A percentile compares a stretch with the other conserved stretches of the same genome.
These are phyloP conservation scores for Pseudoscleropodium purum DNA, from an alignment of 225 moss, liverwort and hornwort species.

Conservation along the genomic window DNA sequence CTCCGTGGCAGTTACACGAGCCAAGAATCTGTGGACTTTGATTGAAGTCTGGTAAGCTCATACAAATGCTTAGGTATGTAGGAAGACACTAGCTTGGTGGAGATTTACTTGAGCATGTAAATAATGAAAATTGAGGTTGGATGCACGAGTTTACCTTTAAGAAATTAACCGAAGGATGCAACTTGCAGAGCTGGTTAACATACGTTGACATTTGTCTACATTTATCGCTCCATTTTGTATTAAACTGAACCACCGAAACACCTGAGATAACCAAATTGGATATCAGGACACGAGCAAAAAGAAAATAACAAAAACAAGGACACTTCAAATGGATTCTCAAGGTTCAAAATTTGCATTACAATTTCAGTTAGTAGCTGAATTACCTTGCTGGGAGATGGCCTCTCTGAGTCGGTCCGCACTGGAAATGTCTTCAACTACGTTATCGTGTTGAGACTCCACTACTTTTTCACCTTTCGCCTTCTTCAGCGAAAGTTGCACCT, in stretches of 20 bases:
- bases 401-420: constrained; percentile 69
- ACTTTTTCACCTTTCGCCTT: constrained; percentile 73
- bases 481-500: constrained; percentile 74
- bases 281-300: neutral
- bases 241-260: constrained; percentile 81
- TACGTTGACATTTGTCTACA: constrained; percentile 73
- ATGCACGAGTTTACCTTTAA: constrained; percentile 48
- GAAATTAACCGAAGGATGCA: constrained; percentile 77
- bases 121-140: neutral
- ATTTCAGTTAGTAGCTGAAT: neutral
- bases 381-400: constrained; percentile 82
- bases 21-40: neutral
- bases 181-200: constrained; percentile 80
- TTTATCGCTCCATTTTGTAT: constrained; percentile 87
- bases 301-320: too few relatives aligned
- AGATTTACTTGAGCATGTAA: neutral
- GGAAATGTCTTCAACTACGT: constrained; percentile 54
- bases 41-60: neutral
- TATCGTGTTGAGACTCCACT: constrained; percentile 55
- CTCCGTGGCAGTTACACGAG: neutral
- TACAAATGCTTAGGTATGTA: neutral
- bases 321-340: neutral
- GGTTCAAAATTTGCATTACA: neutral
- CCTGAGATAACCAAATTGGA: constrained; percentile 22
- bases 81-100: neutral